A percentile compares a stretch with the other conserved stretches of the same genome.
These are phyloP conservation scores for Xylaria cubensis DNA, from an alignment of 495 filamentous ascomycete species.

Conservation along the genomic window DNA sequence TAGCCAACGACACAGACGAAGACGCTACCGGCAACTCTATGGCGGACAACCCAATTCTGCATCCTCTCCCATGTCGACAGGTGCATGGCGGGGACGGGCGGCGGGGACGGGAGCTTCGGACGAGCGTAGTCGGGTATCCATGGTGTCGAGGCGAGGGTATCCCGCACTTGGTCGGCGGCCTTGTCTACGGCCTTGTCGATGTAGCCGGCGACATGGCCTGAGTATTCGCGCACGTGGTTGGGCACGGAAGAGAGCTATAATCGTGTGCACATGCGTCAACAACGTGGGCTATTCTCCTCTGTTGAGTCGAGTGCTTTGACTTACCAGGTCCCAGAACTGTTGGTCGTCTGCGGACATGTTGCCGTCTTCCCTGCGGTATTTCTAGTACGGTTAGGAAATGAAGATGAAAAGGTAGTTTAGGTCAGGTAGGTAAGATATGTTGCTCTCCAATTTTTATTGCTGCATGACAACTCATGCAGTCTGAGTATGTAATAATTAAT, in stretches of 20 bases:
- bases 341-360: conserved; percentile 68
- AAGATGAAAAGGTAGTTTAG: not conserved
- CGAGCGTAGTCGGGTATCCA: conserved; percentile 75
- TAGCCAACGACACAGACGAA: conserved; percentile 73
- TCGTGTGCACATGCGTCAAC: conserved; percentile 14
- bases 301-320: conserved; percentile 34
- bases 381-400: not conserved
- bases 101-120: conserved; percentile 61
- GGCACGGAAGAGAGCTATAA: conserved; percentile 74
- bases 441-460: not conserved
- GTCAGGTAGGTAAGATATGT: not conserved
- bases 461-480: not conserved
- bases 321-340: conserved; percentile 66
- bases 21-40: conserved; percentile 74
- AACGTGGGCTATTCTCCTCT: too few species aligned
- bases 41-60: conserved; percentile 67
- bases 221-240: conserved; percentile 70
- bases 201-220: conserved; percentile 71
- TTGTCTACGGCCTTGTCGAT: conserved; percentile 79
- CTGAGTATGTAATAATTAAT: not conserved
- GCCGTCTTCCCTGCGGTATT: not conserved
- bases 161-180: conserved; percentile 66
- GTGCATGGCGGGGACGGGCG: conserved; percentile 45
- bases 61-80: conserved; percentile 45
- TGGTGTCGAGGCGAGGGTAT: conserved; percentile 64